Base-by-base conservation (phyloP, 805 yeast genomes). In the Scheffersomyces amazonensis region DNA sequence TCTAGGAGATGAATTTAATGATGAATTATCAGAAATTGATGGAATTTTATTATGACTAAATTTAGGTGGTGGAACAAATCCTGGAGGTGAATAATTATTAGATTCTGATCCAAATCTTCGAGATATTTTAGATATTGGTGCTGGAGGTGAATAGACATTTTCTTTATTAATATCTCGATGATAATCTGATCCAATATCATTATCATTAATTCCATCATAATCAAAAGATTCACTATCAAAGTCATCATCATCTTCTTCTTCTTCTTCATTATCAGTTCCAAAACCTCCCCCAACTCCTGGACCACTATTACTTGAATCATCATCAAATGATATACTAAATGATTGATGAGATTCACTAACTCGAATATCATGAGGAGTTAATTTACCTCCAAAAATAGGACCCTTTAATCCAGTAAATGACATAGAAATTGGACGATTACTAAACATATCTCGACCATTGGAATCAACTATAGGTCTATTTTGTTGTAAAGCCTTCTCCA, bases 341-440 rank as follows among this genome's bases (percentile, higher is more conserved):
- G 68, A 62, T 49, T 68, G 72, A 39, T 69, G 73, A 8, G 71
- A 63, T 19, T 61, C 69, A 11, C 66, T 56, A 31, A 54, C 53
- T 22, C 72, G 52, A 4, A 63, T 48, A 24, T 55, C 47, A 20
- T 56, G 60, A 11, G 55, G 50, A 3, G 54, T 44, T 9, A 60
- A 43, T 22, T 53, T 52, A n/a, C 64, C 58, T 16, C 72, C 72
- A 44, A 80, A 74, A 2, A 77, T 64, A 1, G 87, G 83, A 0
- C 80, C 85, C 37, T 64, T 71, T 38, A 82, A 55, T 0, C 89
- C 89, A 43, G 73, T 73, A 58, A 80, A 80, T 2, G 87, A 80
- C 72, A 72, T 64, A 5, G 73, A 71, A 9, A 71, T 59, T 16
- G 78, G 75, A 24, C 74, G 47, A 23, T 51, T 56, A 21, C 44